Base-by-base conservation (phyloP, 2,329 filamentous ascomycete genomes). In the Ceratocystis diversiconidia region DNA sequence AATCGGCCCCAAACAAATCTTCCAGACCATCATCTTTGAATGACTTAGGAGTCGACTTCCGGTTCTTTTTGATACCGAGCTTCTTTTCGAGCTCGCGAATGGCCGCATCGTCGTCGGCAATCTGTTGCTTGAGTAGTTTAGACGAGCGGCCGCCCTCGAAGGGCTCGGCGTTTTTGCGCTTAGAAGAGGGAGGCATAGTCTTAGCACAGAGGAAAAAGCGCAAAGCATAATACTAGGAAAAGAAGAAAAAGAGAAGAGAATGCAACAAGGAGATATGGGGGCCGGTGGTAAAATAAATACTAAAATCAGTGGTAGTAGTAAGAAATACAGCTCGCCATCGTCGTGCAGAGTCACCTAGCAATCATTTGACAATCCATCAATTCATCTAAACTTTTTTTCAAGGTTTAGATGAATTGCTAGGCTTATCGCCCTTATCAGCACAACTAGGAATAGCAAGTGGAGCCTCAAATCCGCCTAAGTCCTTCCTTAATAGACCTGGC, bases 11-110 rank as follows among this genome's bases (percentile, higher is more conserved):
- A 22, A 96, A 76, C 2, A 99, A 75, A 65, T 89, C 87, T 52
- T 86, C 90, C 1, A 97, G 76, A 0, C 91, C 92, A 72, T 96
- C 92, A 5, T 95, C 89, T 22, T 84, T 82, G 70, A 92, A 90
- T 0, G 85, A 79, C 69, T 88, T 87, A 0, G 86, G 85, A 4
- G 90, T 74, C 41, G 83, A 86, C 72, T 90, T 95, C 68, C 87
- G 87, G 63, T 85, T 84, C 72, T 86, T 89, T 69, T 81, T 85
- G 43, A 96, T 81, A 0, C 94, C 92, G 2, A 99, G 77, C 72
- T 89, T 95, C 74, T 87, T 91, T 76, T 99, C 94, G 41, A 96
- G 78, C 2, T 85, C 85, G 22, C 87, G 86, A 70, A 99, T 97
- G 70, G 96, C 90, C 1, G 85, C 89, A 71, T 97, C 91, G 67